Conservation (phyloP, 2,329 filamentous ascomycete genomes). For the Xylaria sp. region DNA sequence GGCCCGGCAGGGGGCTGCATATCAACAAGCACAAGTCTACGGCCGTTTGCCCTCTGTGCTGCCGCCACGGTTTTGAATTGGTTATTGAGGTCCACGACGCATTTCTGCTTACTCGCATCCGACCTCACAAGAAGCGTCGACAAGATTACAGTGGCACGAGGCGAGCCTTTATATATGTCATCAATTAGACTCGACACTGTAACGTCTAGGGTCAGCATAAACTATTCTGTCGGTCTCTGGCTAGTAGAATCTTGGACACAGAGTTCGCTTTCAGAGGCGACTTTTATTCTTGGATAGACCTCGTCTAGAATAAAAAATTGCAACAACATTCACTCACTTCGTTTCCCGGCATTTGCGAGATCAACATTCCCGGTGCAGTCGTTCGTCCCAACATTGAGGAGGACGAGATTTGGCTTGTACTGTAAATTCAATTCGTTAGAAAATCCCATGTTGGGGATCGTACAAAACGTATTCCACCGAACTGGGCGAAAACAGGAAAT, state of each 20-base stretch:
- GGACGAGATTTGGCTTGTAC: slow-evolving; percentile 52
- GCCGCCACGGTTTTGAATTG: slow-evolving; percentile 45
- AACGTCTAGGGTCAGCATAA: not conserved
- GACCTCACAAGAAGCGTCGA: slow-evolving; percentile 50
- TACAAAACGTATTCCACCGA: not conserved
- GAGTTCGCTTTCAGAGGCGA: no score
- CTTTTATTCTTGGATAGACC: no score
- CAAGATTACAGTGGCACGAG: slow-evolving; percentile 50
- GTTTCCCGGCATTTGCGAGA: slow-evolving; percentile 45
- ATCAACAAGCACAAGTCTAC: slow-evolving; percentile 50
- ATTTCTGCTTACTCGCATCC: slow-evolving; percentile 41
- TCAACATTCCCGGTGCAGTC: slow-evolving; percentile 52
- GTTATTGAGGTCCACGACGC: slow-evolving; percentile 47
- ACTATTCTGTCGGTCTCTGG: not conserved
- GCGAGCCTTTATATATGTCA: slow-evolving; percentile 47
- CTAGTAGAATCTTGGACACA: not conserved
- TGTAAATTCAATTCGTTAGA: slow-evolving; percentile 9
- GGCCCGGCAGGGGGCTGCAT: slow-evolving; percentile 49
- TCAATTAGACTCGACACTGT: slow-evolving; percentile 48
- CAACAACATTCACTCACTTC: slow-evolving; percentile 35
- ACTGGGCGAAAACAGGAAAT: not conserved
- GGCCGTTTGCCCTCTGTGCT: slow-evolving; percentile 38
- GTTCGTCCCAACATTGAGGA: slow-evolving; percentile 56
- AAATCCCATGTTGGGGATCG: not conserved
- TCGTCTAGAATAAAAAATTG: no score